Percentiles rank a stretch among this genome's conserved stretches.
Evolutionary conservation across 2,329 filamentous ascomycete genomes (phyloP).

Genomic region (Monosporascus sp.): DNA sequence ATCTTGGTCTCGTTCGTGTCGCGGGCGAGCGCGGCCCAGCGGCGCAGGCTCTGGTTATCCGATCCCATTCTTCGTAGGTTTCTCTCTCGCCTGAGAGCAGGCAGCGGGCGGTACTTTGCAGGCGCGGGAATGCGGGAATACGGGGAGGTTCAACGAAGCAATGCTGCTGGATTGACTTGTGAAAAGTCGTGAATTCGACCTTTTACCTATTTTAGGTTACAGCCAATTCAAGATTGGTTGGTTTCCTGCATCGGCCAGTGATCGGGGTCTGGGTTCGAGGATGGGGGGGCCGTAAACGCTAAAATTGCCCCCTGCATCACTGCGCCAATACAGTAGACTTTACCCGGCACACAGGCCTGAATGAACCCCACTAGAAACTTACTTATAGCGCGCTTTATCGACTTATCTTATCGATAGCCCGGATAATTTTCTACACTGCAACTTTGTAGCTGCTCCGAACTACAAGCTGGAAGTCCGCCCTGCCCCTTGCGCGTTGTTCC

Average conservation of each 20-base stretch:
- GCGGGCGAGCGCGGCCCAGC: conserved; percentile 75
- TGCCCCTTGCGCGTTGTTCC: neutral
- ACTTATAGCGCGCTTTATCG: neutral
- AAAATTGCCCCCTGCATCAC: neutral
- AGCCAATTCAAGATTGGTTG: neutral
- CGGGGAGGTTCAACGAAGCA: neutral
- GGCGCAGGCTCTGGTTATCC: conserved; percentile 29
- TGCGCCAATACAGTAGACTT: neutral
- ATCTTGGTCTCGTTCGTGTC: conserved; percentile 99
- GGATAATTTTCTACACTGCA: neutral
- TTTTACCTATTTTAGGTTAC: neutral
- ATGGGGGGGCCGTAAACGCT: neutral
- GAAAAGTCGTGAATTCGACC: no score
- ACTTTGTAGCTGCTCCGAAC: neutral
- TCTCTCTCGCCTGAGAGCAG: neutral
- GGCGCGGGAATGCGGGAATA: neutral
- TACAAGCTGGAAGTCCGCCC: neutral
- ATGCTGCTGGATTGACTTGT: neutral
- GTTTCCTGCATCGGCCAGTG: neutral
- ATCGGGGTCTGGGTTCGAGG: neutral
- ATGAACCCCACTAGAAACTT: neutral
- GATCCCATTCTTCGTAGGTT: conserved; percentile 20
- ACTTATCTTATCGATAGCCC: conserved; percentile 3
- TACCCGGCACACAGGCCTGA: neutral
- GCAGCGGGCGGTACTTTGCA: no score